Percentiles rank a stretch among this genome's conserved stretches.
These are phyloP conservation scores for Penicillium verrucosum DNA, from an alignment of 2,329 filamentous ascomycete species.

Conservation along the genomic window DNA sequence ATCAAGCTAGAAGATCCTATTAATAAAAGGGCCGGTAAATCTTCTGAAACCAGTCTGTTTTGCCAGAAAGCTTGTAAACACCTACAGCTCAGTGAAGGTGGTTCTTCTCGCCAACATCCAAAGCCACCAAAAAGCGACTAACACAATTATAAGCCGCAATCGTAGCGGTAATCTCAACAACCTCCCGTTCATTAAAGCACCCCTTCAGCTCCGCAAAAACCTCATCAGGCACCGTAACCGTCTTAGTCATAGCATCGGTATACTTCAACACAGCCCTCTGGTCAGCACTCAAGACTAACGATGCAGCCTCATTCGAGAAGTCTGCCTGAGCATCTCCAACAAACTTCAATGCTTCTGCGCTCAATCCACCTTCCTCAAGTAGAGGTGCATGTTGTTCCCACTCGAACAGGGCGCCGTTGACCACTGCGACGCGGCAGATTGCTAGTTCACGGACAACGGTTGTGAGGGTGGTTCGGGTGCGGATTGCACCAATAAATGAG, in stretches of 20 bases:
- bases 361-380: conserved; percentile 59
- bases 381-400: conserved; percentile 77
- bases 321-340: conserved; percentile 33
- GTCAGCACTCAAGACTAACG: conserved; percentile 49
- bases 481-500: conserved; percentile 55
- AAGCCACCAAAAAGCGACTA: conserved; percentile 74
- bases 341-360: conserved; percentile 42
- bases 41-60: not conserved
- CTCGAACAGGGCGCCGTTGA: conserved; percentile 82
- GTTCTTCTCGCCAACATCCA: conserved; percentile 59
- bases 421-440: conserved; percentile 75
- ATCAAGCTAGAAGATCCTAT: not conserved
- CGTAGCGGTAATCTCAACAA: conserved; percentile 78
- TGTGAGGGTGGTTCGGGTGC: conserved; percentile 51
- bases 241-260: conserved; percentile 79
- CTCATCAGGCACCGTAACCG: conserved; percentile 65
- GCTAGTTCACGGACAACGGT: conserved; percentile 66
- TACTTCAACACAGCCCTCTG: conserved; percentile 70
- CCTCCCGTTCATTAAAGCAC: conserved; percentile 65
- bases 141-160: conserved; percentile 82
- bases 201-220: conserved; percentile 63
- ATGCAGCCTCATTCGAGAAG: conserved; percentile 24
- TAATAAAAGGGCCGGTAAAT: not conserved
- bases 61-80: not conserved
- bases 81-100: conserved; percentile 8